A percentile compares a stretch with the other conserved stretches of the same genome.
phyloP scores from a whole-genome alignment of 805 yeast species.

The Saturnispora gosingensis region DNA sequence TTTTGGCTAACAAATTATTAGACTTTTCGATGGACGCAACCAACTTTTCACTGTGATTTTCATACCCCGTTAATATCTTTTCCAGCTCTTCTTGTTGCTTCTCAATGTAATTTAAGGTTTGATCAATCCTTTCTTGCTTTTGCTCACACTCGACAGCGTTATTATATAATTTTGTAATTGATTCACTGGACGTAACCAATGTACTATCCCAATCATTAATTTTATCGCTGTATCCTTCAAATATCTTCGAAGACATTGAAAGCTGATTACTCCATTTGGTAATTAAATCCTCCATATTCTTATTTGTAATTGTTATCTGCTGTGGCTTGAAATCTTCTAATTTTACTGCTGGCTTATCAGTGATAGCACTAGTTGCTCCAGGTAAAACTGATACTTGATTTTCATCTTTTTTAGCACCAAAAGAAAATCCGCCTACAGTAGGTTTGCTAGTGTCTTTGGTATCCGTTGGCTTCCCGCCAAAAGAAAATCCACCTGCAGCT shows the following conservation, averaged over 20 bases:
- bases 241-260: constrained; percentile 61
- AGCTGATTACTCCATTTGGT: constrained; percentile 89
- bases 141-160: constrained; percentile 79
- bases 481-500: constrained; percentile 4
- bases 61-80: constrained; percentile 70
- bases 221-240: constrained; percentile 63
- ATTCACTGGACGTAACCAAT: constrained; percentile 77
- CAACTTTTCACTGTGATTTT: constrained; percentile 53
- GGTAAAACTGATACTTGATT: constrained; percentile 2
- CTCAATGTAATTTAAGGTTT: constrained; percentile 74
- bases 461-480: constrained; percentile 7
- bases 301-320: constrained; percentile 75
- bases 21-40: constrained; percentile 28
- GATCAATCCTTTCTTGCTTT: constrained; percentile 78
- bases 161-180: constrained; percentile 65
- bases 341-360: constrained; percentile 23
- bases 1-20: constrained; percentile 9
- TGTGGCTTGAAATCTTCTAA: constrained; percentile 54
- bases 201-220: constrained; percentile 81
- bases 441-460: constrained; percentile 9
- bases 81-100: constrained; percentile 92
- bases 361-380: constrained; percentile 1
- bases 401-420: constrained; percentile 15
- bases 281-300: constrained; percentile 85
- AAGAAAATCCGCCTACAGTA: constrained; percentile 12